Base-by-base conservation (phyloP, 495 filamentous ascomycete species). In the Xylaria castorea region DNA sequence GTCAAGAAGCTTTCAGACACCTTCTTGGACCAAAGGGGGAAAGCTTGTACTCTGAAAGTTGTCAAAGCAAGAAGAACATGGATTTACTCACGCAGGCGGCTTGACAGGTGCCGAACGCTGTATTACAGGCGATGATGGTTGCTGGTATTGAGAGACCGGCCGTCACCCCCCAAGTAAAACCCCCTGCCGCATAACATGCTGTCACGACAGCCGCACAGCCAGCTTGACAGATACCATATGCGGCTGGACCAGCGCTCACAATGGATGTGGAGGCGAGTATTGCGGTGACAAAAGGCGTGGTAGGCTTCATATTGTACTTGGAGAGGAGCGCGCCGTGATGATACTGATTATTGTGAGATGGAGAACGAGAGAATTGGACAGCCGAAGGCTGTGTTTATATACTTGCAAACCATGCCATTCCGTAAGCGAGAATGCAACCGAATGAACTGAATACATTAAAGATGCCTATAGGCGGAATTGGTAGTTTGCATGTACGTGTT, bases 141-240 rank as follows among this genome's bases (percentile, higher is more conserved):
- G 85, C 80, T 0, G 87, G 83, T 9, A 83, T 83, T 2, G 75
- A 73, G 1, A 77, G 62, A 0, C 79, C 86, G 0, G 76, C 20
- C 12, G 82, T 85, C 11, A 83, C 83, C 4, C 85, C 85, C 80
- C 79, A 89, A 3, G 81, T 83, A 40, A 74, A 76, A 0, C 87
- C 87, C 4, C 83, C 87, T n/a, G 84, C 86, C 1, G 68, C 16
- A 70, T 89, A 89, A 70, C 88, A 89, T 0, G 87, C 85, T 78
- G 83, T 83, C 0, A 86, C 86, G 0, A 89, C 74, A 0, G 65
- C 66, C 0, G 86, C 75, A 61, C 88, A 89, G 4, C 87, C 87
- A 0, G 81, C 80, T 73, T 89, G 86, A 57, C 87, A 89, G 20
- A 85, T 67, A 0, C 82, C 86, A 66, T 89, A 87, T 22, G 74